Percentiles rank a stretch among this genome's conserved stretches.
Conservation (phyloP, 805 yeast genomes). For the Debaryomyces maramus region DNA sequence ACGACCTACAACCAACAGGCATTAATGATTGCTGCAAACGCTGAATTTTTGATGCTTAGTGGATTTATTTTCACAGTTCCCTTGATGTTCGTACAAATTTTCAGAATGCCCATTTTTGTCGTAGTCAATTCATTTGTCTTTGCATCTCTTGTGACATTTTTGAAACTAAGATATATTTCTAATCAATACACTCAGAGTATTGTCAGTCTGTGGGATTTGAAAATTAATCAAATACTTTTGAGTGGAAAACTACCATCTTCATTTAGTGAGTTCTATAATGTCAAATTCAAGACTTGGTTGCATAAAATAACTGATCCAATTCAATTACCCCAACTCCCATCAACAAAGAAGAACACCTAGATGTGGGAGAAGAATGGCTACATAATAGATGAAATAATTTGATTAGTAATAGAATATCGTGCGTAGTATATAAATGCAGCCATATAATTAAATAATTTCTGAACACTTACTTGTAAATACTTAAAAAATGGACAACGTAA, state of each 20-base stretch:
- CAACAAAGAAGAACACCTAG: background rate
- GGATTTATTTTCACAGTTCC: slow-evolving; percentile 28
- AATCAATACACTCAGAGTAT: slow-evolving; percentile 37
- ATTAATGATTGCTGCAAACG: slow-evolving; percentile 36
- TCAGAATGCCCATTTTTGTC: slow-evolving; percentile 24
- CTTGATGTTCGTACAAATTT: slow-evolving; percentile 21
- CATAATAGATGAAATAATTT: too few relatives aligned
- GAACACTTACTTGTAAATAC: too few relatives aligned
- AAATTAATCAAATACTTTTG: slow-evolving; percentile 27
- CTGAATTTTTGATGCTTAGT: slow-evolving; percentile 25
- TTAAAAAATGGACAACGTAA: too few relatives aligned
- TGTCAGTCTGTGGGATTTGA: slow-evolving; percentile 46
- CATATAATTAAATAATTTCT: too few relatives aligned
- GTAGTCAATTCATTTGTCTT: slow-evolving; percentile 37
- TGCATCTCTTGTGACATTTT: slow-evolving; percentile 27
- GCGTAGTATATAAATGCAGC: too few relatives aligned
- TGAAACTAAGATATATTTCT: slow-evolving; percentile 35
- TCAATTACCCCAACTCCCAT: slow-evolving; percentile 5
- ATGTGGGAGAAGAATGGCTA: too few relatives aligned
- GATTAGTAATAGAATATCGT: too few relatives aligned
- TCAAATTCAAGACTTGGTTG: slow-evolving; percentile 18
- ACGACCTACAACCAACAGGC: slow-evolving; percentile 36
- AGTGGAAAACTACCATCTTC: slow-evolving; percentile 14
- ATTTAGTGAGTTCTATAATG: slow-evolving; percentile 17
- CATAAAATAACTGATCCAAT: slow-evolving; percentile 21